Evolutionary conservation across 805 yeast genomes (phyloP).

Genomic region (Kluyveromyces dobzhanskii): DNA sequence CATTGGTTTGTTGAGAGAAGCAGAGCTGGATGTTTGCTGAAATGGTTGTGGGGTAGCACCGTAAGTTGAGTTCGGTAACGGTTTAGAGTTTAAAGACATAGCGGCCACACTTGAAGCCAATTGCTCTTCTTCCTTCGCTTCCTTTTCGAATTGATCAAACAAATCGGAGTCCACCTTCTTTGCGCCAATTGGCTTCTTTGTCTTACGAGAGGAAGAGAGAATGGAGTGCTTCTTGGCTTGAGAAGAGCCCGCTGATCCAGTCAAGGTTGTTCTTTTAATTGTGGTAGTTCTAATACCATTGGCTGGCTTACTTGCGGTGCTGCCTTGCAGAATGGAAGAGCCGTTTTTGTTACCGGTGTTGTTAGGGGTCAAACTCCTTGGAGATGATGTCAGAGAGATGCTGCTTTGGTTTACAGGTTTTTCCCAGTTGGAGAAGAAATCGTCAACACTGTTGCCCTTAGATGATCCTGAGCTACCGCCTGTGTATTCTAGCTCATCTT

Average conservation of each 20-base stretch:
- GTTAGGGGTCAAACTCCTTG: slow-evolving; percentile 17
- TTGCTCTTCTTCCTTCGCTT: slow-evolving; percentile 77
- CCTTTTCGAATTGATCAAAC: slow-evolving; percentile 61
- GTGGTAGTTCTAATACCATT: slow-evolving; percentile 26
- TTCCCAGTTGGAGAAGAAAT: slow-evolving; percentile 88
- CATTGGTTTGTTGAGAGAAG: slow-evolving; percentile 5
- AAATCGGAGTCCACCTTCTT: slow-evolving; percentile 42
- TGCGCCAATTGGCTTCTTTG: slow-evolving; percentile 44
- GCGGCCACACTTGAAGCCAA: slow-evolving; percentile 20
- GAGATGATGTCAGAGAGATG: slow-evolving; percentile 17
- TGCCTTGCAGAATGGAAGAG: slow-evolving; percentile 16
- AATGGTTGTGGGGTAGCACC: slow-evolving; percentile 4
- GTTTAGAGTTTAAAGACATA: slow-evolving; percentile 1
- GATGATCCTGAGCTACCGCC: slow-evolving; percentile 22
- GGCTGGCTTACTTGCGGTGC: slow-evolving; percentile 8
- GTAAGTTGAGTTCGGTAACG: slow-evolving; percentile 18
- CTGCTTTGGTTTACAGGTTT: slow-evolving; percentile 48
- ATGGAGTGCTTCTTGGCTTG: slow-evolving; percentile 36
- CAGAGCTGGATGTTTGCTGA: slow-evolving; percentile 1
- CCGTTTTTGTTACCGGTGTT: slow-evolving; percentile 14
- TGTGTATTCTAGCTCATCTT: slow-evolving; percentile 14
- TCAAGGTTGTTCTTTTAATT: slow-evolving; percentile 7
- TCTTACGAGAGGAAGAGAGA: slow-evolving; percentile 41
- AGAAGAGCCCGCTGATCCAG: slow-evolving; percentile 13
- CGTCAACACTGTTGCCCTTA: slow-evolving; percentile 51